phyloP scores from a whole-genome alignment of 2,329 filamentous ascomycete species.

The Phaeosphaeria sp. region DNA sequence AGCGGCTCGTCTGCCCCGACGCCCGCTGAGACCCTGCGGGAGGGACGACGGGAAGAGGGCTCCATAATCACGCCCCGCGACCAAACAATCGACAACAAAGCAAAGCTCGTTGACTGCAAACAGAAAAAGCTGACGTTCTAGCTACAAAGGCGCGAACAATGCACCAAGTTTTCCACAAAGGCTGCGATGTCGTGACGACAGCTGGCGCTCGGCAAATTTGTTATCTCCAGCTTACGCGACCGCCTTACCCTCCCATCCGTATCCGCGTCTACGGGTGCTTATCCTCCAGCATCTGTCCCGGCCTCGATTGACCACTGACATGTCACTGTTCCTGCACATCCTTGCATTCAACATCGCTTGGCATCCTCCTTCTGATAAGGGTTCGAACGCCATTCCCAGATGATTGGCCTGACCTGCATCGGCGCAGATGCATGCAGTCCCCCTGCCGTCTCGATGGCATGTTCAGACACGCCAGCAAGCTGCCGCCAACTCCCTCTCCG shows the following conservation, averaged over 20 bases:
- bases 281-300: conserved; percentile 7
- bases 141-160: too few species aligned
- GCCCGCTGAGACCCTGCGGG: conserved; percentile 14
- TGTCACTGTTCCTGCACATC: conserved; percentile 12
- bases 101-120: background rate
- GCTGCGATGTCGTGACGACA: background rate
- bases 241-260: conserved; percentile 11
- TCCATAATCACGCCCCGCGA: conserved; percentile 1
- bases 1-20: background rate
- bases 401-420: conserved; percentile 7
- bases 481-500: background rate
- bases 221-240: conserved; percentile 14
- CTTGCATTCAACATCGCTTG: background rate
- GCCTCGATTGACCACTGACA: conserved; percentile 13
- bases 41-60: conserved; percentile 11
- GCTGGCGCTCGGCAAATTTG: background rate
- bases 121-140: background rate
- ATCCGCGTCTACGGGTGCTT: conserved; percentile 13
- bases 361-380: conserved; percentile 15
- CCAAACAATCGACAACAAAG: background rate
- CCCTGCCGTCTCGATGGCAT: background rate
- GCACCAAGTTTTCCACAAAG: too few species aligned
- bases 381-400: conserved; percentile 4
- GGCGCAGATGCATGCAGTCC: conserved; percentile 7
- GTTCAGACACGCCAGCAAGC: background rate